These are phyloP conservation scores for Entophlyctis helioformis DNA, from an alignment of 192 early-diverging fungal species.

Conservation along the genomic window DNA sequence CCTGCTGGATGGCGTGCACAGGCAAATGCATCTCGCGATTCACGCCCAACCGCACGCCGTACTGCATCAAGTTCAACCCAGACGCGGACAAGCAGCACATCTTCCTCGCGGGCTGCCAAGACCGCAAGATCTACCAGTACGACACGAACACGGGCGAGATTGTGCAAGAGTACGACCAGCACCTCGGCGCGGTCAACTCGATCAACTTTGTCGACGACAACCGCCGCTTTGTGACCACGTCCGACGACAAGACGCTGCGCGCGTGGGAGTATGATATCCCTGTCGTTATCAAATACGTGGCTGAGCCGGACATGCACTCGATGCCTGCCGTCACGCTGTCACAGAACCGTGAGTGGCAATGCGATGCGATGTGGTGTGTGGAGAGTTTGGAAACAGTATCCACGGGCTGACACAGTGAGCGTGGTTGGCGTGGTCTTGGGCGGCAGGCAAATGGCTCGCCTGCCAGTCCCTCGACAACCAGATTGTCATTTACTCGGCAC, in stretches of 20 bases:
- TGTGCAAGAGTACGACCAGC: constrained; percentile 93
- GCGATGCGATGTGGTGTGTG: background rate
- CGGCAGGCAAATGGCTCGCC: constrained; percentile 80
- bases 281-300: constrained; percentile 94
- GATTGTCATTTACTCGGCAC: constrained; percentile 77
- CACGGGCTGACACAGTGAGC: too few species aligned
- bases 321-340: constrained; percentile 87
- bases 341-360: constrained; percentile 59
- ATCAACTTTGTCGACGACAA: constrained; percentile 95
- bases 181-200: constrained; percentile 90
- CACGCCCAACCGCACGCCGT: constrained; percentile 67
- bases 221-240: constrained; percentile 87
- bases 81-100: constrained; percentile 74
- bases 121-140: constrained; percentile 88
- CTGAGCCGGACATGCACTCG: constrained; percentile 92
- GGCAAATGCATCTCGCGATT: constrained; percentile 70
- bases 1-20: constrained; percentile 4
- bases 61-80: constrained; percentile 87
- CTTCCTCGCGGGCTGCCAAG: constrained; percentile 83
- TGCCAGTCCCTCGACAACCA: constrained; percentile 96
- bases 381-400: background rate
- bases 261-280: constrained; percentile 99
- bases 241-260: constrained; percentile 93
- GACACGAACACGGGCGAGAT: constrained; percentile 73
- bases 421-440: too few species aligned